phyloP scores from a whole-genome alignment of 225 moss, liverwort and hornwort genomes.

The Pseudoscleropodium purum region DNA sequence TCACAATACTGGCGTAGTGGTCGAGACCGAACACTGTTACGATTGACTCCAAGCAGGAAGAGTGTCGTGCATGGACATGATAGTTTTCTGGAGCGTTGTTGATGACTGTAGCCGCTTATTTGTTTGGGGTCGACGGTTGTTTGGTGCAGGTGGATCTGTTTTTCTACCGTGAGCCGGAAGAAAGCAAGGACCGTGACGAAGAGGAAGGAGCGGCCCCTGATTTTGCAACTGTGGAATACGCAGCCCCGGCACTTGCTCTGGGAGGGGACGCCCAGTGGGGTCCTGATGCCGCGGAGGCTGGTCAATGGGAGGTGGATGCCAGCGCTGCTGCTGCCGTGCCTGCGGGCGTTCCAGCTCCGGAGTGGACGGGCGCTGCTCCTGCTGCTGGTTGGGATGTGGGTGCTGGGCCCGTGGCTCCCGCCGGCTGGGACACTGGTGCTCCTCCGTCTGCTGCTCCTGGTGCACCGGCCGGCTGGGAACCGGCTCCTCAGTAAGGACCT shows the following conservation, averaged over 20 bases:
- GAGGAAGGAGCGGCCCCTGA: conserved; percentile 26
- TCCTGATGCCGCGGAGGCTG: background rate
- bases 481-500: conserved; percentile 1
- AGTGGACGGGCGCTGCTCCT: conserved; percentile 6
- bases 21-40: no score
- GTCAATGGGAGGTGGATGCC: conserved; percentile 18
- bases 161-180: conserved; percentile 22
- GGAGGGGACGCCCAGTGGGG: conserved; percentile 14
- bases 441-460: background rate
- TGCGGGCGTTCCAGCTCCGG: background rate
- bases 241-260: conserved; percentile 3
- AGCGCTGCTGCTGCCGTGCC: background rate
- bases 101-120: background rate
- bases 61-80: background rate
- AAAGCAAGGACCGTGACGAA: conserved; percentile 24
- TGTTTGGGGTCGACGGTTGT: background rate
- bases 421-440: conserved; percentile 13
- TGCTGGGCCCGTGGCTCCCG: background rate
- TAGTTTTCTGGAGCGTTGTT: background rate
- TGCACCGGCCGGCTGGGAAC: conserved; percentile 20
- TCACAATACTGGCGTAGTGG: no score
- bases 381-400: conserved; percentile 16
- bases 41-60: background rate
- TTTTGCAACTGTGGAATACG: conserved; percentile 10
- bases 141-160: conserved; percentile 19